Evolutionary conservation across 768 basidiomycete species (phyloP), one percentile per base, ranked within the genome.

Genomic region (Mycena polygramma): DNA sequence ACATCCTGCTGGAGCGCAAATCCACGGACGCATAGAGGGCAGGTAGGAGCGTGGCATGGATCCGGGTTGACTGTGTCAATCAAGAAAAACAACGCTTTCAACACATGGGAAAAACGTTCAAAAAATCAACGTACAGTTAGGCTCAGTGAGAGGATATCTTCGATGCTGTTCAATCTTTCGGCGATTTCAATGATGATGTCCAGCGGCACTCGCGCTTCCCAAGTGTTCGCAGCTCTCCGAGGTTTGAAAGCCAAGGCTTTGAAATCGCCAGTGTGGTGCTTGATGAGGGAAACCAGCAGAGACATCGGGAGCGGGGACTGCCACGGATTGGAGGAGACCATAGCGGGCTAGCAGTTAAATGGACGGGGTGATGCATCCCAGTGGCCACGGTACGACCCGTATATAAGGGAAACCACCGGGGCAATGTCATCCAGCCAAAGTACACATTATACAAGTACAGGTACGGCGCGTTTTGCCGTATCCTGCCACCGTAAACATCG

Each of bases 21-120:
- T 73, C 72, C 20, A 73, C 72, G 43, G 68, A 69, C 61, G 68
- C 57, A 45, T 73, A 73, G 52, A 73, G 72, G 66, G 68, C 66
- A 51, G 69, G 72, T 62, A 70, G 43, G 6, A 73, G 66, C 72
- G 72, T 70, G 72, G 64, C 64, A 54, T 70, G n/a, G 39, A 73
- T 57, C 11, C 62, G 51, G 19, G 62, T 22, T 17, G 72, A 73
- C 72, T 73, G 68, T 20, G 3, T 41, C 11, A 41, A 41, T 41
- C 10, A 41, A 9, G 22, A 13, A 37, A 22, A 8, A 62, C 63
- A 60, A 55, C 45, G 26, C 39, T 8, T 57, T 69, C 62, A 64
- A 57, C 45, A 45, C 53, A 46, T 10, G 41, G 46, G 43, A 43
- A 11, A 52, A 45, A 35, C 39, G 43, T 57, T 30, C 26, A 55